Conservation (phyloP, 768 basidiomycete species). For the Leccinum variicolor region DNA sequence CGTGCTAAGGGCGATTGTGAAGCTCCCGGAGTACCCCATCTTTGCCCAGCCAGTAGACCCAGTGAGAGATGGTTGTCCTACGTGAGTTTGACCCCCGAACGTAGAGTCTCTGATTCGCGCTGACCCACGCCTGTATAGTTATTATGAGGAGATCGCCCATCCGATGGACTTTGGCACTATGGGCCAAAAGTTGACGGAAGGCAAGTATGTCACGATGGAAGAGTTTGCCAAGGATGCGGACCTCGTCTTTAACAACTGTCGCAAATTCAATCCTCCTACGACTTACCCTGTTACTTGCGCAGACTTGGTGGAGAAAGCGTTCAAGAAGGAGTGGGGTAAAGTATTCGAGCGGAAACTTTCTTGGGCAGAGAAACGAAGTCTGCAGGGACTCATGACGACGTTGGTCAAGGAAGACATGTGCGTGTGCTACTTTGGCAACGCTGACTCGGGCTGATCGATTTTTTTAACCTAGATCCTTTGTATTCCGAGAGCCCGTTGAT, state of each 20-base stretch:
- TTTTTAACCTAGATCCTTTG: constrained; percentile 53
- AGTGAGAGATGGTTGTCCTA: constrained; percentile 79
- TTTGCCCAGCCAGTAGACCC: constrained; percentile 87
- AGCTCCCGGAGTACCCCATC: constrained; percentile 63
- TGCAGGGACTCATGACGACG: constrained; percentile 66
- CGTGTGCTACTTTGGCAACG: no score
- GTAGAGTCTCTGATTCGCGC: neutral
- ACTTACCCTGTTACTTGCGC: constrained; percentile 74
- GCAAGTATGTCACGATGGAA: constrained; percentile 76
- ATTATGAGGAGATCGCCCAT: constrained; percentile 84
- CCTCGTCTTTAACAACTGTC: constrained; percentile 85
- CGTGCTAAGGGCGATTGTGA: constrained; percentile 56
- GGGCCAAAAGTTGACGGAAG: constrained; percentile 57
- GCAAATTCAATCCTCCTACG: constrained; percentile 84
- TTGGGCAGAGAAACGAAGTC: constrained; percentile 74
- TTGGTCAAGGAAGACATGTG: constrained; percentile 68
- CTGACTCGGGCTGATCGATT: neutral
- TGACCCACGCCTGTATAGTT: constrained; percentile 45
- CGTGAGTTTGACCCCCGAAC: constrained; percentile 50
- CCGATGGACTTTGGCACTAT: constrained; percentile 97
- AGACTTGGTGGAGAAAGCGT: constrained; percentile 67
- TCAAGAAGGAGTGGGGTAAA: constrained; percentile 87
- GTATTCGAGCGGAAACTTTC: constrained; percentile 68
- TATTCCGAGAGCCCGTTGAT: constrained; percentile 88
- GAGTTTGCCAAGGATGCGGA: constrained; percentile 77